Evolutionary conservation across 495 filamentous ascomycete species (phyloP).

Genomic region (Penicillium daleae): DNA sequence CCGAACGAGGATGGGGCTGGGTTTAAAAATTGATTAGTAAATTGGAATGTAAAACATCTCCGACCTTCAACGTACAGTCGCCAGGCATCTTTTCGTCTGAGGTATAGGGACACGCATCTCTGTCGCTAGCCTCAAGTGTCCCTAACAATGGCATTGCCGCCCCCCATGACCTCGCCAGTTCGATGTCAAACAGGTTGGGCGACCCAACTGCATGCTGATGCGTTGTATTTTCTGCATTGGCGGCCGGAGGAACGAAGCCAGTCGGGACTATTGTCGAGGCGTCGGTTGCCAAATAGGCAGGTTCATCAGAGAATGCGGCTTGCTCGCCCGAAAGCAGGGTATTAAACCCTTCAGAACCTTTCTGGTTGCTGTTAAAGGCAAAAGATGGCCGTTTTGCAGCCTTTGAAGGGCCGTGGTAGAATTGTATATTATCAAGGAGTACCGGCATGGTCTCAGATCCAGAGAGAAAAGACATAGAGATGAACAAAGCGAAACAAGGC

Average conservation of each 20-base stretch:
- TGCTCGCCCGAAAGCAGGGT: not conserved
- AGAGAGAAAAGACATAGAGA: not conserved
- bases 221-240: not conserved
- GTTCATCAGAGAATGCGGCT: not conserved
- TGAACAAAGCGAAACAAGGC: not conserved
- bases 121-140: too few species aligned
- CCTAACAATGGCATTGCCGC: too few species aligned
- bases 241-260: not conserved
- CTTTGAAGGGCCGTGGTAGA: conserved; percentile 3
- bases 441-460: not conserved
- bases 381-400: not conserved
- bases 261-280: not conserved
- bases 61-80: too few species aligned
- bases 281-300: not conserved
- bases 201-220: not conserved
- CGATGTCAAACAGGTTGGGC: not conserved
- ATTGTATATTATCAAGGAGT: conserved; percentile 6
- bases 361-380: conserved; percentile 2
- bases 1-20: not conserved
- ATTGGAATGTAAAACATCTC: too few species aligned
- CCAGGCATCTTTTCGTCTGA: too few species aligned
- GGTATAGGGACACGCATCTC: too few species aligned
- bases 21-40: not conserved
- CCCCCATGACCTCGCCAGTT: not conserved
- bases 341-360: not conserved